phyloP scores from a whole-genome alignment of 2,329 filamentous ascomycete species.

The Penicillium hordei region DNA sequence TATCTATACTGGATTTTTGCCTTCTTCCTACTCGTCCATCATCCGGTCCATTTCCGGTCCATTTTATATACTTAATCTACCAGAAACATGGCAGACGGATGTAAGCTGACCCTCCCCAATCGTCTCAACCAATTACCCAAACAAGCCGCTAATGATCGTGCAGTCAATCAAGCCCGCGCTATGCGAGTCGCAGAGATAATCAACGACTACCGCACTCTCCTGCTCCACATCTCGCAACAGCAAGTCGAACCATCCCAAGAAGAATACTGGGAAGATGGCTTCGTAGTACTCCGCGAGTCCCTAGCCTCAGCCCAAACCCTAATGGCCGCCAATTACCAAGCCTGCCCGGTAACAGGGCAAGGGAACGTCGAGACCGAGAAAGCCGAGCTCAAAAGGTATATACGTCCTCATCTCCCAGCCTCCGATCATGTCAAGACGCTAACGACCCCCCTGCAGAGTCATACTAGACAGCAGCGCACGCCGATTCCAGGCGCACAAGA shows the following conservation, averaged over 20 bases:
- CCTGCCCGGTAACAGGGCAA: constrained; percentile 42
- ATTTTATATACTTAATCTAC: constrained; percentile 15
- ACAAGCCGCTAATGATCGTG: constrained; percentile 12
- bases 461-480: constrained; percentile 61
- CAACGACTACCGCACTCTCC: constrained; percentile 62
- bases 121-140: background rate
- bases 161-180: constrained; percentile 65
- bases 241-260: constrained; percentile 53
- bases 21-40: background rate
- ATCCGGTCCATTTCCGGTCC: background rate
- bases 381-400: constrained; percentile 56
- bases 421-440: constrained; percentile 8
- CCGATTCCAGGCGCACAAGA: constrained; percentile 61
- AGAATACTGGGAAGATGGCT: constrained; percentile 60
- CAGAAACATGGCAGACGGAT: constrained; percentile 55
- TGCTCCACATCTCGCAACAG: constrained; percentile 58
- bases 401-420: background rate
- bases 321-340: constrained; percentile 54
- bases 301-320: constrained; percentile 55
- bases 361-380: constrained; percentile 56
- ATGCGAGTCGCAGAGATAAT: constrained; percentile 64
- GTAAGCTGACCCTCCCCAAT: constrained; percentile 41
- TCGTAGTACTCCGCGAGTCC: constrained; percentile 58
- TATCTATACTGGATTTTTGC: constrained; percentile 2
- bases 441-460: constrained; percentile 46